Evolutionary conservation across 2,329 filamentous ascomycete species (phyloP).

Genomic region (Beauveria scarabaeidicola): DNA sequence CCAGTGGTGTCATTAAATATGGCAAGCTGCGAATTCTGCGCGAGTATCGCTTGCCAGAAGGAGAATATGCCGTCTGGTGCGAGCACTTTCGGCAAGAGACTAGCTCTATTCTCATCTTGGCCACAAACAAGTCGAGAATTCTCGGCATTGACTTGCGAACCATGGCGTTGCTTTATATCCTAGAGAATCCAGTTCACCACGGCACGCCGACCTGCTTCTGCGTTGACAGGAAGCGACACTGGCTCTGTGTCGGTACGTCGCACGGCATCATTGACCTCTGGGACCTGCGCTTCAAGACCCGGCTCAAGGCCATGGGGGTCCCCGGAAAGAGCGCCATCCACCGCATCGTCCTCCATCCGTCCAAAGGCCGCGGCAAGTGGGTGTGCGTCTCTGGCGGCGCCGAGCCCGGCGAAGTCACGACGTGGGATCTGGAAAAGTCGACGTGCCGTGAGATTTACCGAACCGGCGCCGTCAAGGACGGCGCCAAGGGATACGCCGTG

Average conservation of each 20-base stretch:
- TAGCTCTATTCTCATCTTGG: constrained; percentile 73
- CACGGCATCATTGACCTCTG: constrained; percentile 90
- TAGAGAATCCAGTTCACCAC: constrained; percentile 85
- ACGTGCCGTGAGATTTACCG: constrained; percentile 85
- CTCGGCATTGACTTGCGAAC: constrained; percentile 78
- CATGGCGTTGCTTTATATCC: constrained; percentile 71
- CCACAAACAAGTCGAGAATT: constrained; percentile 78
- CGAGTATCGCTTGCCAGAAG: constrained; percentile 66
- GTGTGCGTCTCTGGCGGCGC: constrained; percentile 85
- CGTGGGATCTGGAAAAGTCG: constrained; percentile 91
- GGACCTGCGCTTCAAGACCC: constrained; percentile 91
- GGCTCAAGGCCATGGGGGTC: constrained; percentile 81
- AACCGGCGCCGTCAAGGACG: constrained; percentile 52
- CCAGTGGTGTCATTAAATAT: constrained; percentile 56
- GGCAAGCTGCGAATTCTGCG: constrained; percentile 68
- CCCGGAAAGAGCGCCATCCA: constrained; percentile 74
- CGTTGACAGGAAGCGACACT: constrained; percentile 76
- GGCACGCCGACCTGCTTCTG: constrained; percentile 88
- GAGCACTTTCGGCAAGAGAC: constrained; percentile 83
- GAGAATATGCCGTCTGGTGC: constrained; percentile 79
- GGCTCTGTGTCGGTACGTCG: constrained; percentile 84
- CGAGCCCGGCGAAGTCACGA: constrained; percentile 77
- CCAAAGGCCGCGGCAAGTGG: constrained; percentile 70
- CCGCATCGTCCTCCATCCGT: constrained; percentile 69
- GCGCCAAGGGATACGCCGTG: constrained; percentile 62